Evolutionary conservation across 2,329 filamentous ascomycete species (phyloP).

Genomic region (Clonostachys rosea): DNA sequence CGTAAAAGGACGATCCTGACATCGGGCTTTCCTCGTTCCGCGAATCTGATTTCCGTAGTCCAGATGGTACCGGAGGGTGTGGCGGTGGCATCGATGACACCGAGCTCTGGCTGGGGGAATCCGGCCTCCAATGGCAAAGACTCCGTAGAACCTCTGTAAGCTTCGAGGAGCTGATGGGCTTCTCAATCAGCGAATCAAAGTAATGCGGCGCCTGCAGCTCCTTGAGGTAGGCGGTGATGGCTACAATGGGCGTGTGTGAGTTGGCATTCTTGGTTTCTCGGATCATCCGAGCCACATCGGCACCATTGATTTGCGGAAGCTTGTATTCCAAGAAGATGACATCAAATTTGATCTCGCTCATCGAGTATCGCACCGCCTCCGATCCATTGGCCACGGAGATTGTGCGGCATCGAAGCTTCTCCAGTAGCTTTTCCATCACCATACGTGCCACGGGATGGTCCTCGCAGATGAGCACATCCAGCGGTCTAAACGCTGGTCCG

Average conservation of each 20-base stretch:
- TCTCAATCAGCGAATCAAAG: conserved; percentile 93
- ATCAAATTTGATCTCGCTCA: conserved; percentile 97
- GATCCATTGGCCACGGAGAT: conserved; percentile 87
- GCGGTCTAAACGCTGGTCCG: conserved; percentile 78
- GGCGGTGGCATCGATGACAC: conserved; percentile 15
- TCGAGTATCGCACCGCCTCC: conserved; percentile 88
- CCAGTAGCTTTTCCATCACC: conserved; percentile 97
- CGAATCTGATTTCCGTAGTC: conserved; percentile 58
- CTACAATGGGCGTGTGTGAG: conserved; percentile 89
- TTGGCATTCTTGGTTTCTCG: conserved; percentile 95
- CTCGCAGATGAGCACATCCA: conserved; percentile 95
- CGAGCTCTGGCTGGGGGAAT: conserved; percentile 39
- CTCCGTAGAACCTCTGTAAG: conserved; percentile 81
- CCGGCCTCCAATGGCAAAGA: conserved; percentile 90
- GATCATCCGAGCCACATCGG: conserved; percentile 96
- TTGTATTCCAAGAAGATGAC: conserved; percentile 98
- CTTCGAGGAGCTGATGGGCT: conserved; percentile 90
- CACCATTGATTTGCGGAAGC: conserved; percentile 88
- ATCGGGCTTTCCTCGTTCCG: conserved; percentile 79
- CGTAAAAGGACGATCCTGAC: conserved; percentile 69
- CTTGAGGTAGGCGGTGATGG: conserved; percentile 96
- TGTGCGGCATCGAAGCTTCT: conserved; percentile 91
- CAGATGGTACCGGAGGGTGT: conserved; percentile 43
- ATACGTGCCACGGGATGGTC: conserved; percentile 95
- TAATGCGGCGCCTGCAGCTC: conserved; percentile 92